Percentiles rank a stretch among this genome's conserved stretches.
Conservation (phyloP, 2,329 filamentous ascomycete species). For the Monosporascus ibericus region DNA sequence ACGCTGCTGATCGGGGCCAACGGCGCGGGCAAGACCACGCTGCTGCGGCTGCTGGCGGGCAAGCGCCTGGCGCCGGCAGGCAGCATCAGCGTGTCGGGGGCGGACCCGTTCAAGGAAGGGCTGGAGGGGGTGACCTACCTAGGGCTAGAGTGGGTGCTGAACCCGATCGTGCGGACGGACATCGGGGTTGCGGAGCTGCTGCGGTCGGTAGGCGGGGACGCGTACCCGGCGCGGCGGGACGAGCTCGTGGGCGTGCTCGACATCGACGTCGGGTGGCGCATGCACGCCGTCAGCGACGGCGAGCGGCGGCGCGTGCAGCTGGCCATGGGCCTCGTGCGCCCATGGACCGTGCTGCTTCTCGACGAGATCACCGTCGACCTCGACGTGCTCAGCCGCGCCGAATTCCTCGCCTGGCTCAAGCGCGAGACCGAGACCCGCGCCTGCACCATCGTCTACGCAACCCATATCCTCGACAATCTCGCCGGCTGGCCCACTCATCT, state of each 20-base stretch:
- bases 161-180: slow-evolving; percentile 91
- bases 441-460: slow-evolving; percentile 95
- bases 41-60: slow-evolving; percentile 87
- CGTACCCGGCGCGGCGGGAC: slow-evolving; percentile 74
- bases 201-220: slow-evolving; percentile 76
- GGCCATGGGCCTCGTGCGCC: slow-evolving; percentile 87
- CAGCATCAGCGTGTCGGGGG: slow-evolving; percentile 70
- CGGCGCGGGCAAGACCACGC: slow-evolving; percentile 93
- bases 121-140: slow-evolving; percentile 96
- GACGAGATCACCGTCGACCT: slow-evolving; percentile 98
- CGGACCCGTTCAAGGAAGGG: slow-evolving; percentile 86
- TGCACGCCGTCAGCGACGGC: slow-evolving; percentile 93
- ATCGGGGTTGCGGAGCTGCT: slow-evolving; percentile 87
- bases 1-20: slow-evolving; percentile 94
- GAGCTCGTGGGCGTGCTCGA: slow-evolving; percentile 85
- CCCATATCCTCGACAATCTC: slow-evolving; percentile 93
- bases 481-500: slow-evolving; percentile 93
- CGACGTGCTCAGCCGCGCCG: slow-evolving; percentile 75
- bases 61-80: slow-evolving; percentile 81
- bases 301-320: slow-evolving; percentile 89
- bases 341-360: slow-evolving; percentile 84
- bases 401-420: slow-evolving; percentile 83
- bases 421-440: slow-evolving; percentile 73
- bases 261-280: slow-evolving; percentile 86
- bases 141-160: slow-evolving; percentile 95